These are phyloP conservation scores for Phytophthora podocarpi DNA, from an alignment of 352 stramenopile species.

Conservation along the genomic window DNA sequence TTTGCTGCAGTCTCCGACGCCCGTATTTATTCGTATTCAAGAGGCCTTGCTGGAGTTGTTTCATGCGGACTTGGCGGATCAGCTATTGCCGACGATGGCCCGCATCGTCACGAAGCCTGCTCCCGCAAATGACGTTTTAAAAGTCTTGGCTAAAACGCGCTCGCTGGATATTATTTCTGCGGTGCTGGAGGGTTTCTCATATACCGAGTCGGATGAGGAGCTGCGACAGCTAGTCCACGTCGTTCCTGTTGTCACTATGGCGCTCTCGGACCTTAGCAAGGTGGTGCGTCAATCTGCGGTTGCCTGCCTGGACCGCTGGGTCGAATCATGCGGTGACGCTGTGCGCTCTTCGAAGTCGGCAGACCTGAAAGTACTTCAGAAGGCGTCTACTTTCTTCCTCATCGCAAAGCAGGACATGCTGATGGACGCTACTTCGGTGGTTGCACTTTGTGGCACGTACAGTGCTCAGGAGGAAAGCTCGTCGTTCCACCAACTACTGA, in stretches of 20 bases:
- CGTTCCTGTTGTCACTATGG: conserved; percentile 72
- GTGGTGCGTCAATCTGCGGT: conserved; percentile 67
- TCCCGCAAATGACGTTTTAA: conserved; percentile 42
- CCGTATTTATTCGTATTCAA: conserved; percentile 74
- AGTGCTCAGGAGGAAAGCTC: conserved; percentile 31
- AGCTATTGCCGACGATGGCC: conserved; percentile 71
- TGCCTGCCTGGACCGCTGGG: conserved; percentile 63
- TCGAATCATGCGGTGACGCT: conserved; percentile 33
- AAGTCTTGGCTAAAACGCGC: conserved; percentile 60
- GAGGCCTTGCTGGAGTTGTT: conserved; percentile 58
- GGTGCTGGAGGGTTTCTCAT: conserved; percentile 57
- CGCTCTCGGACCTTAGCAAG: conserved; percentile 52
- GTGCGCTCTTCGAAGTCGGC: conserved; percentile 23
- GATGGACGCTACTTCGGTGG: conserved; percentile 71
- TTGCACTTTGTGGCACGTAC: conserved; percentile 58
- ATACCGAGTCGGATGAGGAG: conserved; percentile 46
- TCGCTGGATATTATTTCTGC: conserved; percentile 72
- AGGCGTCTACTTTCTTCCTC: conserved; percentile 52
- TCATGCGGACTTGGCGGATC: conserved; percentile 45
- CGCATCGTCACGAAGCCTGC: conserved; percentile 44
- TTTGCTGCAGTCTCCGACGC: conserved; percentile 62
- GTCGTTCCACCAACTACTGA: conserved; percentile 52
- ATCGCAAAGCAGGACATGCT: conserved; percentile 74
- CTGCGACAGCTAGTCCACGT: conserved; percentile 49
- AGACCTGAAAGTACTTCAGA: conserved; percentile 38